Percentiles rank a stretch among this genome's conserved stretches.
Conservation (phyloP, 345 rosid species). For the Pistacia atlantica region DNA sequence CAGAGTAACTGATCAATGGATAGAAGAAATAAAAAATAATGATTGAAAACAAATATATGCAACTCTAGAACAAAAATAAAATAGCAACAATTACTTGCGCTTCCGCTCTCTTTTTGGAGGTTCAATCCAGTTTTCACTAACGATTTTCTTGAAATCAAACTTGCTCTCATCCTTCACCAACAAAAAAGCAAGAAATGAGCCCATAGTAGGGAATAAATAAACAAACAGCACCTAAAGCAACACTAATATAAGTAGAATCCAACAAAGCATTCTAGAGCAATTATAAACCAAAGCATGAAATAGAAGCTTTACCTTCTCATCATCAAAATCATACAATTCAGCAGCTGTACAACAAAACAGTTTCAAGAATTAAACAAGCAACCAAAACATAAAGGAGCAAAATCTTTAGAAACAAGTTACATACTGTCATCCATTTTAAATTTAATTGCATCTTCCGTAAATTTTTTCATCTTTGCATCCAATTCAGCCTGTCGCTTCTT, state of each 20-base stretch:
- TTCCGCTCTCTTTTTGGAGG: constrained; percentile 98
- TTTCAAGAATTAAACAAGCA: not conserved
- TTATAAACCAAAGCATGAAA: not conserved
- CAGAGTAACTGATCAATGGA: constrained; percentile 68
- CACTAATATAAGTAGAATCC: not conserved
- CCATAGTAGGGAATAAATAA: not conserved
- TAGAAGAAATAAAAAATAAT: not conserved
- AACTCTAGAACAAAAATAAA: not conserved
- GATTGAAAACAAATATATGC: constrained; percentile 1
- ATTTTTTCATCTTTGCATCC: constrained; percentile 99
- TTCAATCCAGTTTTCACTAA: constrained; percentile 95
- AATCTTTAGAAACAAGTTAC: constrained; percentile 26
- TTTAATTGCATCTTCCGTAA: constrained; percentile 95
- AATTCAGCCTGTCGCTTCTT: constrained; percentile 96
- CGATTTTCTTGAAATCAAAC: constrained; percentile 93
- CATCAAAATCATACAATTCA: constrained; percentile 92
- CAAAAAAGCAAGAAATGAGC: constrained; percentile 24
- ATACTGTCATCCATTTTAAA: constrained; percentile 98
- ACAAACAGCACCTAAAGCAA: constrained; percentile 1
- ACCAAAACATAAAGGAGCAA: not conserved
- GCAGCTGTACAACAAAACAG: constrained; percentile 56
- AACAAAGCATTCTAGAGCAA: not conserved
- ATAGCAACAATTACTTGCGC: constrained; percentile 71
- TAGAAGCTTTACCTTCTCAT: constrained; percentile 55
- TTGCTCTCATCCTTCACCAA: constrained; percentile 79